A percentile compares a stretch with the other conserved stretches of the same genome.
These are phyloP conservation scores for Daldinia childiae DNA, from an alignment of 495 filamentous ascomycete genomes.

Conservation along the genomic window DNA sequence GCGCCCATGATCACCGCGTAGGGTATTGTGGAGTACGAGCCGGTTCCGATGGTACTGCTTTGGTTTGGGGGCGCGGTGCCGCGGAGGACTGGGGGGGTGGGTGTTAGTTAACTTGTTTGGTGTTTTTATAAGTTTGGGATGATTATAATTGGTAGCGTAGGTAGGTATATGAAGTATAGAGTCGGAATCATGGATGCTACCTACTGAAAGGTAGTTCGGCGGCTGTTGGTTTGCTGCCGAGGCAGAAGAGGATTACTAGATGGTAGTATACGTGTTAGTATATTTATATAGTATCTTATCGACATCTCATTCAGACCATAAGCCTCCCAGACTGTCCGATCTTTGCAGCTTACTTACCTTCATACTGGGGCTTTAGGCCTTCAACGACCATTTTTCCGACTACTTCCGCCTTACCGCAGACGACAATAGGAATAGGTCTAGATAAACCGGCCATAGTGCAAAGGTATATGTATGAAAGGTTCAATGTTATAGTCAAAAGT, in stretches of 20 bases:
- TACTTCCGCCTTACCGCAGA: constrained; percentile 28
- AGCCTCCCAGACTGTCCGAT: not conserved
- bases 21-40: not conserved
- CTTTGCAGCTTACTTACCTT: constrained; percentile 17
- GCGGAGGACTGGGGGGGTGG: constrained; percentile 13
- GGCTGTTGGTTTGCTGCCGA: constrained; percentile 28
- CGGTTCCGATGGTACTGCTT: constrained; percentile 30
- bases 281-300: not conserved
- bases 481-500: not conserved
- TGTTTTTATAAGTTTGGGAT: not conserved
- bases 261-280: not conserved
- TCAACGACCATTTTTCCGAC: constrained; percentile 22
- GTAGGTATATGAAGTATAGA: not conserved
- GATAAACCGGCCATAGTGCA: not conserved
- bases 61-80: constrained; percentile 17
- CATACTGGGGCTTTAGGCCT: constrained; percentile 31
- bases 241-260: constrained; percentile 32
- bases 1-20: constrained; percentile 27
- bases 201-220: constrained; percentile 27
- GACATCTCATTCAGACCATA: too few species aligned
- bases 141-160: not conserved
- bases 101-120: not conserved
- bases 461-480: not conserved
- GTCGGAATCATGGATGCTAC: not conserved
- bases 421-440: constrained; percentile 16